Base-by-base conservation (phyloP, 2,329 filamentous ascomycete species). In the Cladosporium velox region DNA sequence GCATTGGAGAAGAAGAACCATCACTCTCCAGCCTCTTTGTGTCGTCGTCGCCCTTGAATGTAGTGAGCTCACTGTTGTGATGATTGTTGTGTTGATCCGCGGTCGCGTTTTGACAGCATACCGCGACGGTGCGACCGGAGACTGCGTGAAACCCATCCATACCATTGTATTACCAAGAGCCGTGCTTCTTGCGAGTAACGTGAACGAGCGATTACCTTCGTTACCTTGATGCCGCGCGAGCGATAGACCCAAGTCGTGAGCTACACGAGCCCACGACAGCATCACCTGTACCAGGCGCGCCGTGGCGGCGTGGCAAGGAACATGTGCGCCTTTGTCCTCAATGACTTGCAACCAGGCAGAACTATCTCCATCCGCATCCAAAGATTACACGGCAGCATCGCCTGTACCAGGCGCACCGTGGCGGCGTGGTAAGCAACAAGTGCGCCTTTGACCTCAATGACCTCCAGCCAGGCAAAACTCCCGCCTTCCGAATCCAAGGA, bases 1-100 rank as follows among this genome's bases (percentile, higher is more conserved):
- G 26, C 26, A 32, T 57, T 64, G 60, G 60, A 64, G 60, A 64
- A 64, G 60, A 64, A 64, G 3, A 44, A 5, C 18, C 38, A 44
- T 44, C 38, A 44, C 18, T 44, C 15, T 6, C 14, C 28, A 32
- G 10, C 28, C 24, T 18, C 28, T n/a, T 6, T 28, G 10, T 28
- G 26, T 32, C 51, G 30, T 10, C 26, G 51, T 34, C 38, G 26
- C 24, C 14, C 28, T n/a, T 11, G 6, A 32, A 18, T 18, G 51
- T 28, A 51, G 24, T 54, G 28, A 34, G 3, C 14, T 54, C 26
- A 30, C 51, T 54, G 14, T 52, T n/a, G 10, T 58, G 18, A 15
- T 58, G n/a, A n/a, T 32, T 30, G 51, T 30, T 32, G 51, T 54
- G 30, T 32, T 54, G 26, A n/a, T 32, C 51, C 18, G n/a, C 51